phyloP scores from a whole-genome alignment of 2,329 filamentous ascomycete species.

The Torrubiella hemipterigena region DNA sequence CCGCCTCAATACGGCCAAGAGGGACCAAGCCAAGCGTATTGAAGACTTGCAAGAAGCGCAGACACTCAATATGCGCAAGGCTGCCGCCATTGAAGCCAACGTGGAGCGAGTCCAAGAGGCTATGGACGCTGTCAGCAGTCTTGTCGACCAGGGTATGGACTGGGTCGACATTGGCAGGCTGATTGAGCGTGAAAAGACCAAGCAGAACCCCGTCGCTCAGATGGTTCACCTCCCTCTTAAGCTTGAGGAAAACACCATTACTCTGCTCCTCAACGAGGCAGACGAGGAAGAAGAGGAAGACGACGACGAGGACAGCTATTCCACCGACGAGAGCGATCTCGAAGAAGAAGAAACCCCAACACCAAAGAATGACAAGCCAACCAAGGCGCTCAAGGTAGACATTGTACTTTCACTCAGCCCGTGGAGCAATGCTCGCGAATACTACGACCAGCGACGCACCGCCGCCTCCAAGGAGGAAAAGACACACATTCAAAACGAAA shows the following conservation, averaged over 20 bases:
- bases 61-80: constrained; percentile 74
- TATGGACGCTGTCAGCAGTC: constrained; percentile 79
- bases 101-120: constrained; percentile 85
- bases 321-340: constrained; percentile 51
- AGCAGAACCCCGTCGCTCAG: constrained; percentile 72
- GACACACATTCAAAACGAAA: constrained; percentile 68
- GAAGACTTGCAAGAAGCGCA: constrained; percentile 75
- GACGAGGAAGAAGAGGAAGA: constrained; percentile 51
- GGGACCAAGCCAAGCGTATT: constrained; percentile 75
- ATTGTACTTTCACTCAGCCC: constrained; percentile 73
- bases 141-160: constrained; percentile 93
- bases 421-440: constrained; percentile 82
- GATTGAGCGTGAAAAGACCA: constrained; percentile 74
- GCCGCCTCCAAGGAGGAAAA: constrained; percentile 82
- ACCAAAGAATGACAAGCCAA: constrained; percentile 23
- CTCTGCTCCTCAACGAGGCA: constrained; percentile 63
- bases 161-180: constrained; percentile 86
- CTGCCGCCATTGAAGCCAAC: constrained; percentile 82
- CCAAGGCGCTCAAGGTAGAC: constrained; percentile 58
- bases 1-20: constrained; percentile 73
- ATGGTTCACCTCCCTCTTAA: constrained; percentile 82
- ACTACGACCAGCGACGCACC: constrained; percentile 78
- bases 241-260: constrained; percentile 79
- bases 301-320: constrained; percentile 44
- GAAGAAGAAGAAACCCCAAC: constrained; percentile 19